These are phyloP conservation scores for Citrus mangshanensis DNA, from an alignment of 345 rosid species.

Conservation along the genomic window DNA sequence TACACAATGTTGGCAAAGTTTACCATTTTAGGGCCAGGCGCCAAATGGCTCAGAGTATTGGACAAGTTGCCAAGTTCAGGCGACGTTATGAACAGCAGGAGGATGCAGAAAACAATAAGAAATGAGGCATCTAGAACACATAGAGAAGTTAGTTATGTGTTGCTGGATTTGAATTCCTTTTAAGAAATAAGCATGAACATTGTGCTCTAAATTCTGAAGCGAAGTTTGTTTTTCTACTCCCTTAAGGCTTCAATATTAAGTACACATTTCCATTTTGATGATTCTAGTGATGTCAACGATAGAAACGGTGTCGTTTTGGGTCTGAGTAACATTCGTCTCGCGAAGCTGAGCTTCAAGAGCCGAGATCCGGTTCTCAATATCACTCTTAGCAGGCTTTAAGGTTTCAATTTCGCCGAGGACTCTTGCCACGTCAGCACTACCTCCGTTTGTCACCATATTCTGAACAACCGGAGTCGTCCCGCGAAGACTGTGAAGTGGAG, in stretches of 20 bases:
- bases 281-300: neutral
- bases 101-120: constrained; percentile 30
- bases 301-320: constrained; percentile 23
- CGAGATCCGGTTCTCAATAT: constrained; percentile 59
- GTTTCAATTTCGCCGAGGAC: constrained; percentile 42
- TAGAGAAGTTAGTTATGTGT: neutral
- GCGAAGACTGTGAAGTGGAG: neutral
- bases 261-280: neutral
- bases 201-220: neutral
- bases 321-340: constrained; percentile 13
- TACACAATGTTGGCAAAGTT: constrained; percentile 77
- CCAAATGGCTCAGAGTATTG: constrained; percentile 81
- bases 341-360: constrained; percentile 68
- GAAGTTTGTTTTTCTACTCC: no score
- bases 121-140: constrained; percentile 6
- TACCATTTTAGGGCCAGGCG: constrained; percentile 85
- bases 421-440: constrained; percentile 9
- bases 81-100: constrained; percentile 66
- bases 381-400: constrained; percentile 44
- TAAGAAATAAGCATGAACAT: constrained; percentile 5
- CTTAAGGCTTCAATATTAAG: neutral
- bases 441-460: constrained; percentile 38
- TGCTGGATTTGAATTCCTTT: neutral
- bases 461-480: neutral
- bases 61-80: constrained; percentile 82